These are phyloP conservation scores for Candida orba DNA, from an alignment of 805 yeast genomes.

Conservation along the genomic window DNA sequence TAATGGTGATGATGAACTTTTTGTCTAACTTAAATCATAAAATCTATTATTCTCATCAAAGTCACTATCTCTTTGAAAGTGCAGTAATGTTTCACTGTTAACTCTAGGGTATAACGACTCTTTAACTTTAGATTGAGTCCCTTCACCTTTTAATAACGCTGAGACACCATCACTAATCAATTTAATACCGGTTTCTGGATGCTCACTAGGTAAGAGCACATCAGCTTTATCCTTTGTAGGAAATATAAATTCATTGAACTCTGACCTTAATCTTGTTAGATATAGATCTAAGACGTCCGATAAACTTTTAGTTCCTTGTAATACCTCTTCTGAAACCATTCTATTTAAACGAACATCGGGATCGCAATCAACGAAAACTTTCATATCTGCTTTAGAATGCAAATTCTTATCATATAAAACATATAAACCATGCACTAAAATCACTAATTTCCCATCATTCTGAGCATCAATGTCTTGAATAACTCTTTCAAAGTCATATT, in stretches of 20 bases:
- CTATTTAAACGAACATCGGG: conserved; percentile 79
- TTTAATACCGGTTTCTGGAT: conserved; percentile 48
- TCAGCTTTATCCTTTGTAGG: conserved; percentile 73
- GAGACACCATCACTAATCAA: conserved; percentile 59
- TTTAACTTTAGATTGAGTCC: background rate
- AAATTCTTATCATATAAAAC: conserved; percentile 62
- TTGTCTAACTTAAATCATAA: conserved; percentile 28
- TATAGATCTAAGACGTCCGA: conserved; percentile 35
- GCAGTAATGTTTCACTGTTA: background rate
- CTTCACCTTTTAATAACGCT: conserved; percentile 7
- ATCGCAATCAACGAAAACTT: conserved; percentile 76
- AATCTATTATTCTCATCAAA: conserved; percentile 33
- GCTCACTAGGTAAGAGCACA: conserved; percentile 65
- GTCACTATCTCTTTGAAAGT: conserved; percentile 3
- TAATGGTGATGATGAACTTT: too few species aligned
- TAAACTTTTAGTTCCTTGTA: conserved; percentile 18
- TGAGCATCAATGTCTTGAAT: conserved; percentile 9
- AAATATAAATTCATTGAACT: conserved; percentile 56
- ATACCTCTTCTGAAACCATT: conserved; percentile 44
- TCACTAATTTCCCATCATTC: conserved; percentile 24
- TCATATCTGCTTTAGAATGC: conserved; percentile 50
- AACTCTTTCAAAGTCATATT: conserved; percentile 26
- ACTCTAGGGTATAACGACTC: conserved; percentile 5
- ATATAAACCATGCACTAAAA: conserved; percentile 69
- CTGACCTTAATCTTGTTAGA: conserved; percentile 51